Evolutionary conservation across 2,329 filamentous ascomycete species (phyloP), one percentile per base, ranked within the genome.

Genomic region (Bipolaris bicolor): DNA sequence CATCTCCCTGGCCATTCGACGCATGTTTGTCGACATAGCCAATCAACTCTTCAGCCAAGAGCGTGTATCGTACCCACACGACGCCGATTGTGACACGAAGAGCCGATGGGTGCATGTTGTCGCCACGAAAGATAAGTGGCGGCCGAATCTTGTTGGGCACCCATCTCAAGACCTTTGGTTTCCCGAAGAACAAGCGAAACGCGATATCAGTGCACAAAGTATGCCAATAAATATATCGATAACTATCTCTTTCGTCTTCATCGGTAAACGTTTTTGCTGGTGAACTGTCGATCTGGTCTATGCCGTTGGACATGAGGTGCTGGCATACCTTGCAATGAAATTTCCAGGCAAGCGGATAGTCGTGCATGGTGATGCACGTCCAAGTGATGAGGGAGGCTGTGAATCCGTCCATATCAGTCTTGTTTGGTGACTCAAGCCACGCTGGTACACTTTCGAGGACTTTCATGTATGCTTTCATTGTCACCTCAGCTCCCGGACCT

Each of bases 241-340:
- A 11, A 1, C 26, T 9, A 4, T 72, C 58, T 39, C 61, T 56
- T 11, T 52, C 33, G 7, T 63, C 45, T 46, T 73, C 70, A 20
- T 71, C 69, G n/a, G 66, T 62, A 4, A 59, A 56, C 0, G 66
- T 65, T 18, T 43, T 61, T 31, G 67, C 60, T 7, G 64, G 67
- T 1, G 49, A 26, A 3, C 43, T 44, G 37, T 72, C 69, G n/a
- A 73, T 48, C 3, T 58, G 55, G 46, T 71, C 65, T 26, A 69
- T 61, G 7, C 62, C 62, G 15, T 46, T 61, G 16, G 49, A 49
- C 37, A 66, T 70, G 3, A 71, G 18, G 24, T 57, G 66, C 1
- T 70, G 66, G 47, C 66, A 73, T 0, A 65, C 55, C 45, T 71
- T 71, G 55, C 62, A 61, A 47, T 73, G 70, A 20, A 73, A 70